Base-by-base conservation (phyloP, 2,329 filamentous ascomycete genomes). In the Talaromyces rugulosus region DNA sequence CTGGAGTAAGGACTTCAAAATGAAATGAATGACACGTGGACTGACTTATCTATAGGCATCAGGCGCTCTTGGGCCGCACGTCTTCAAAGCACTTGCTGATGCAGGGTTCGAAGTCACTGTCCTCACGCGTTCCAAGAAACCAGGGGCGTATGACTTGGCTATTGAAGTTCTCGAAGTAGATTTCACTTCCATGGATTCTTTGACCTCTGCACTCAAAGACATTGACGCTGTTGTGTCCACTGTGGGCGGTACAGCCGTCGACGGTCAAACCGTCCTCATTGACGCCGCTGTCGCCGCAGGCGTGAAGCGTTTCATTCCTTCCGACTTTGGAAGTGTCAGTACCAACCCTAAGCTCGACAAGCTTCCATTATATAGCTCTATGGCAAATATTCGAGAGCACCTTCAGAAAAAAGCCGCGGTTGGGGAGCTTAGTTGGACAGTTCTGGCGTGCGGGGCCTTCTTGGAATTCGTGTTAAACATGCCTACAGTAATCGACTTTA, bases 221-320 rank as follows among this genome's bases (percentile, higher is more conserved):
- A 30, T 30, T 30, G 50, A 53, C 12, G 60, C 31, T 5, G 47
- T 61, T 11, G 42, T 61, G 30, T 57, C 54, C 9, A 50, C 54
- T 5, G 50, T 61, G 3, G 31, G 42, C 9, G 47, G 30, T 3
- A n/a, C 16, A 44, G 54, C 33, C 1, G 33, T 58, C 14, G 31
- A 51, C 1, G 36, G 34, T 12, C 61, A 62, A 40, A 50, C 42
- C 18, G 23, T 31, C 14, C 57, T 62, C 18, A 62, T 62, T 51
- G 57, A 62, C 16, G 51, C 40, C 18, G 56, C 61, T 28, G 27
- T 55, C 2, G 28, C 40, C 27, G 61, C 51, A 28, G 61, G 61
- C 28, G 56, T 62, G 27, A 59, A 62, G 51, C 56, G 56, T 30
- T 62, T 55, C 51, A 56, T 62, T 31, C 61, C 61, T 12, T 54